Conservation (phyloP, 164 flowering plant genomes). For the Annona cherimola region DNA sequence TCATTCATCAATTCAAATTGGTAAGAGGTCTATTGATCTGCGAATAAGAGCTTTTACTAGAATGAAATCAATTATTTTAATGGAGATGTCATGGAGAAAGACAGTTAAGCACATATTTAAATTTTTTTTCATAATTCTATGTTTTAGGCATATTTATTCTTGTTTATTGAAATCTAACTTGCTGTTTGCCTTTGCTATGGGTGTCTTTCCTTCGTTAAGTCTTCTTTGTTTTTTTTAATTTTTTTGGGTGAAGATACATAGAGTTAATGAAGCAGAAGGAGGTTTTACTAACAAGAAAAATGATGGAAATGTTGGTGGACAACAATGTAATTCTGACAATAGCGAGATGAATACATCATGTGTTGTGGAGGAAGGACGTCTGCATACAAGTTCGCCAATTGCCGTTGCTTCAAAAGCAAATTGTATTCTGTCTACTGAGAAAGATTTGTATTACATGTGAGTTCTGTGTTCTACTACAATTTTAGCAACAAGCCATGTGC, state of each 20-base stretch:
- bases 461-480: not conserved
- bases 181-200: too few species aligned
- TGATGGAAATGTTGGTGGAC: constrained; percentile 5
- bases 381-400: constrained; percentile 37
- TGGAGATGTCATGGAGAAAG: too few species aligned
- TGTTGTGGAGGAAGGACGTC: constrained; percentile 1
- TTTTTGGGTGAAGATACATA: constrained; percentile 15
- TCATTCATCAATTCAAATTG: too few species aligned
- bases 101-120: too few species aligned
- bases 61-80: too few species aligned
- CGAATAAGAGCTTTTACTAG: too few species aligned
- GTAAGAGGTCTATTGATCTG: too few species aligned
- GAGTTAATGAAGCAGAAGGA: constrained; percentile 9
- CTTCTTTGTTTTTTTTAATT: not conserved
- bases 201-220: not conserved
- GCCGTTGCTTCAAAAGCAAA: constrained; percentile 27
- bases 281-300: constrained; percentile 6
- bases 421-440: constrained; percentile 24
- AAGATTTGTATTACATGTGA: constrained; percentile 50
- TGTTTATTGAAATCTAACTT: too few species aligned
- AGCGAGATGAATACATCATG: constrained; percentile 8
- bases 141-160: too few species aligned
- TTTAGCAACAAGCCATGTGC: not conserved
- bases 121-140: too few species aligned
- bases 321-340: constrained; percentile 11